Percentiles rank a stretch among this genome's conserved stretches.
These are phyloP conservation scores for Ophiostoma perfectum DNA, from an alignment of 2,329 filamentous ascomycete species.

Conservation along the genomic window DNA sequence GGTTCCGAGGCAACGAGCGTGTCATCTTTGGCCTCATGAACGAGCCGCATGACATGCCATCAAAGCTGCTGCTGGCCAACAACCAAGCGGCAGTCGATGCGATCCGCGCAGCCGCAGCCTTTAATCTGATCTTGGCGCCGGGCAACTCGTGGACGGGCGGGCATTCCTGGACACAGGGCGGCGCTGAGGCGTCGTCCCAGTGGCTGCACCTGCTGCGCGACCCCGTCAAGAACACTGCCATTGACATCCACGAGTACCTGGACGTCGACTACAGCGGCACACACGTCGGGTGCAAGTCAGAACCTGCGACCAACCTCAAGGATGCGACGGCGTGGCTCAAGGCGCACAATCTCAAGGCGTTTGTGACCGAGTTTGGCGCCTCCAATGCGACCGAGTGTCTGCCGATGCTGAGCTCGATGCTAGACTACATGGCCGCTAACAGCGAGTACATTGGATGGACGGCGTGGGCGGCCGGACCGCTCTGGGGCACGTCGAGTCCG, in stretches of 20 bases:
- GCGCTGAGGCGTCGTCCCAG: background rate
- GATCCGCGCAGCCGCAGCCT: slow-evolving; percentile 31
- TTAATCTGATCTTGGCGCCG: background rate
- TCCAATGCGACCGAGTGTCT: background rate
- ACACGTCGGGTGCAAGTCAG: background rate
- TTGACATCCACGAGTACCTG: background rate
- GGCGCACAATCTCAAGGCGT: background rate
- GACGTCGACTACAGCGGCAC: slow-evolving; percentile 4
- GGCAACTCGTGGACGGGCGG: background rate
- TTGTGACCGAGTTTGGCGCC: background rate
- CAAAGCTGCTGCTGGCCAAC: slow-evolving; percentile 41
- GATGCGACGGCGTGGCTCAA: background rate
- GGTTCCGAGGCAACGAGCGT: slow-evolving; percentile 43
- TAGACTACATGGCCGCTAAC: slow-evolving; percentile 40
- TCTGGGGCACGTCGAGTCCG: slow-evolving; percentile 41
- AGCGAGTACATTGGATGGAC: slow-evolving; percentile 47
- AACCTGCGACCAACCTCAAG: background rate
- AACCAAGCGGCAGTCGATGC: slow-evolving; percentile 44
- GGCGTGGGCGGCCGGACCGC: slow-evolving; percentile 45
- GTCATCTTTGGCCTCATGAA: slow-evolving; percentile 49
- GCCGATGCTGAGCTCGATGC: background rate
- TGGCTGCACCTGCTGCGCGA: background rate
- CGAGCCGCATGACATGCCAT: slow-evolving; percentile 48
- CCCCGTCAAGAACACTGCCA: background rate
- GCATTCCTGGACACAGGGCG: background rate